Evolutionary conservation across 2,329 filamentous ascomycete species (phyloP), one percentile per base, ranked within the genome.

Genomic region (Penicillium sp.): DNA sequence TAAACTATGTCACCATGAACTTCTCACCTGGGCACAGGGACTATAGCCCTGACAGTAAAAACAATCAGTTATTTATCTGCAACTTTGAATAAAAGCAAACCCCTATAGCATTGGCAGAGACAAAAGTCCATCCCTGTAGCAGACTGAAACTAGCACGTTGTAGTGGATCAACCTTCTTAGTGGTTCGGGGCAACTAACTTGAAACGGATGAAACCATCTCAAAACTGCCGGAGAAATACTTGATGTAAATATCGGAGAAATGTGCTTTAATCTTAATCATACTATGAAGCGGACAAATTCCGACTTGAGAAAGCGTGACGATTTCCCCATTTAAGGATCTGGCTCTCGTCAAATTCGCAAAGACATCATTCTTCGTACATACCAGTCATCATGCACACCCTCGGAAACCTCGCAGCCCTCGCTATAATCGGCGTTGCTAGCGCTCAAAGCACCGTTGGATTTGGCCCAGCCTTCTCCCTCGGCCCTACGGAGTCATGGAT

Each of bases 401-500:
- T 48, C 23, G 33, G 34, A 23, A 29, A 14, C 18, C 24, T 50
- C 16, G 11, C 51, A 24, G 33, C 56, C 2, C 55, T 65, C 34
- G 53, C 64, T 16, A 14, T 55, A n/a, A 31, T 66, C n/a, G 51
- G 52, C 3, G 28, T 58, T 18, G 59, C 47, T 6, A 44, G 48
- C 33, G 58, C 54, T 14, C 42, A 45, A 31, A 37, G 28, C 21
- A 70, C 55, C 26, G 49, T 66, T 39, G 61, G 64, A 9, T 71
- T 72, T 28, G 69, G 69, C 0, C 68, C 68, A 6, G 59, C 60
- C 24, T 72, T 71, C 56, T 68, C 65, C 23, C 61, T 70, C 36
- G 69, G 69, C 3, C 67, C 68, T 37, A 68, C 67, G 2, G 49
- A 58, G 28, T 70, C 66, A 23, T 70, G 66, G 64, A 71, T 72